Percentiles rank a stretch among this genome's conserved stretches.
Evolutionary conservation across 2,329 filamentous ascomycete species (phyloP).

Genomic region (Fusarium phyllophilum): DNA sequence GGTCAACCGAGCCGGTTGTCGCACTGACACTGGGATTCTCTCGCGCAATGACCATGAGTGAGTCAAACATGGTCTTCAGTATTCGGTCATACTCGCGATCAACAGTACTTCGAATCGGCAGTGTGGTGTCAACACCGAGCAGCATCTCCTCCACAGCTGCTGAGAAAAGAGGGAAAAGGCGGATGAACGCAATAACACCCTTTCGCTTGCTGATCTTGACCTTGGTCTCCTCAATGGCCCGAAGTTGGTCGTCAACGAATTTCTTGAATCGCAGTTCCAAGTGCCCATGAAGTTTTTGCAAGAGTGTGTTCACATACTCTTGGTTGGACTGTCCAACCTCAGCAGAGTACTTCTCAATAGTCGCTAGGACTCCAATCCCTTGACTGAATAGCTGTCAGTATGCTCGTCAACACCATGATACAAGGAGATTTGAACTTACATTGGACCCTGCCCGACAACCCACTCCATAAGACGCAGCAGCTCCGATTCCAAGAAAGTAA

Average conservation of each 20-base stretch:
- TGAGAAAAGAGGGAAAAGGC: conserved; percentile 90
- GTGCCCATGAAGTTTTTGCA: conserved; percentile 82
- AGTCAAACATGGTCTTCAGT: conserved; percentile 96
- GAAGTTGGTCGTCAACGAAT: conserved; percentile 94
- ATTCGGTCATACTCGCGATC: conserved; percentile 90
- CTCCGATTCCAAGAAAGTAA: conserved; percentile 82
- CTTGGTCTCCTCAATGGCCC: conserved; percentile 96
- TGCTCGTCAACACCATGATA: neutral
- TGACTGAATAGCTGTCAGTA: conserved; percentile 66
- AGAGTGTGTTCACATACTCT: conserved; percentile 82
- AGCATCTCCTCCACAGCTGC: conserved; percentile 86
- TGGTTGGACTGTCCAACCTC: conserved; percentile 91
- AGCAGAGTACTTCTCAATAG: conserved; percentile 80
- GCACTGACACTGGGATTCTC: conserved; percentile 68
- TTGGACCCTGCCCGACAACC: conserved; percentile 80
- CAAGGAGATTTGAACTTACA: conserved; percentile 65
- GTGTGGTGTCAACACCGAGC: conserved; percentile 62
- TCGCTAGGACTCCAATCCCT: conserved; percentile 86
- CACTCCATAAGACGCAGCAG: conserved; percentile 85
- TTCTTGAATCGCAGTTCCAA: conserved; percentile 82
- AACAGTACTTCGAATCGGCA: conserved; percentile 77
- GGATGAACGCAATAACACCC: conserved; percentile 94
- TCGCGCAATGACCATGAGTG: conserved; percentile 89
- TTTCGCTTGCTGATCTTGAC: conserved; percentile 99
- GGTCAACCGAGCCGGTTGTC: conserved; percentile 59